These are phyloP conservation scores for Coccomyxa sp. DNA, from an alignment of 139 green algal genomes.

Conservation along the genomic window DNA sequence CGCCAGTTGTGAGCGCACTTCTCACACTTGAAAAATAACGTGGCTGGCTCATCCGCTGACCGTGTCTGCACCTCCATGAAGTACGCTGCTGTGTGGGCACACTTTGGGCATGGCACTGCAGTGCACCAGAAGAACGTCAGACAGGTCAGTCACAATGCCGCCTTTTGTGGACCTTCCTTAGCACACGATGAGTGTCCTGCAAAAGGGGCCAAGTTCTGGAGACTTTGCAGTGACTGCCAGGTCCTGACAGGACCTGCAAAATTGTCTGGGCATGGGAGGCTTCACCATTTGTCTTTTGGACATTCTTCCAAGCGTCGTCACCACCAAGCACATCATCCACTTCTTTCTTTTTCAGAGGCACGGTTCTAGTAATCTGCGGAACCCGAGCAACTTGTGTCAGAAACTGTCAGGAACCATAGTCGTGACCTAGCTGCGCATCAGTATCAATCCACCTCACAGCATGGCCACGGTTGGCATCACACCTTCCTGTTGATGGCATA, in stretches of 20 bases:
- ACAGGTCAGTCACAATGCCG: neutral
- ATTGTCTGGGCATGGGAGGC: neutral
- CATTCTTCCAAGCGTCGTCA: constrained; percentile 87
- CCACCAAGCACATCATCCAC: constrained; percentile 89
- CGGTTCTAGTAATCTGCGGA: constrained; percentile 58
- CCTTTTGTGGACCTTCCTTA: neutral
- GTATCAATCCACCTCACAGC: no score
- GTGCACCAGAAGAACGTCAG: neutral
- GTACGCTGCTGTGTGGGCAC: constrained; percentile 72
- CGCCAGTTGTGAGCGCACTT: constrained; percentile 70
- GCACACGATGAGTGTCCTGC: neutral
- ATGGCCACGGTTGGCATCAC: neutral
- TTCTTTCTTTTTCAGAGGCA: constrained; percentile 63
- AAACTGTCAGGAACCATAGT: neutral
- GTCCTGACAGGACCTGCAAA: no score
- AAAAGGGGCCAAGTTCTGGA: neutral
- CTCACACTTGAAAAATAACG: constrained; percentile 86
- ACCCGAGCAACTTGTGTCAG: neutral
- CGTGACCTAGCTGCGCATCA: no score
- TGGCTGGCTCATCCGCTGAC: constrained; percentile 91
- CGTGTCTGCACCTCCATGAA: constrained; percentile 93
- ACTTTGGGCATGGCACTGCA: constrained; percentile 73
- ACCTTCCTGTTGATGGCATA: constrained; percentile 75
- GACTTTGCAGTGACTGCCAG: no score
- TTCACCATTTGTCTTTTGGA: constrained; percentile 69